A percentile compares a stretch with the other conserved stretches of the same genome.
Evolutionary conservation across 1,284 basidiomycete genomes (phyloP).

Genomic region (Leccinum glutinopallens): DNA sequence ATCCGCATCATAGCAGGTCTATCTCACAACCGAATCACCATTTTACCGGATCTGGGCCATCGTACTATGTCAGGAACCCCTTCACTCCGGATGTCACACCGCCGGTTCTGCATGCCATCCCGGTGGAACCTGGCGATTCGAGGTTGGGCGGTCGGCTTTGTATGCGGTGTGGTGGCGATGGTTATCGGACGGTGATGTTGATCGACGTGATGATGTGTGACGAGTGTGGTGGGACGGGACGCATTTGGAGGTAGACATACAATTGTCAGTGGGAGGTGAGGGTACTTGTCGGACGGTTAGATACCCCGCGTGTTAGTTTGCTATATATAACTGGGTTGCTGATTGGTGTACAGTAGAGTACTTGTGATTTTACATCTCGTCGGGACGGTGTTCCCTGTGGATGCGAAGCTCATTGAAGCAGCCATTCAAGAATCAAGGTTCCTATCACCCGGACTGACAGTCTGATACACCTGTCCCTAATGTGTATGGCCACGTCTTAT

Average conservation of each 20-base stretch:
- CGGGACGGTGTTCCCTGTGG: slow-evolving; percentile 12
- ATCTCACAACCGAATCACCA: slow-evolving; percentile 19
- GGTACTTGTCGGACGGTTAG: not conserved
- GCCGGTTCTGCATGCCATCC: slow-evolving; percentile 49
- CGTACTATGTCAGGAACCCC: slow-evolving; percentile 29
- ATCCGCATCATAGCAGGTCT: slow-evolving; percentile 23
- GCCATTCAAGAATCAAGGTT: slow-evolving; percentile 27
- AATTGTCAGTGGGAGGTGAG: not conserved
- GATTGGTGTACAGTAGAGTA: not conserved
- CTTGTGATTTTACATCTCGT: not conserved
- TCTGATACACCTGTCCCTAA: too few species aligned
- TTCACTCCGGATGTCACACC: slow-evolving; percentile 30
- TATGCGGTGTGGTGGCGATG: slow-evolving; percentile 64
- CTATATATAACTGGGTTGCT: slow-evolving; percentile 7
- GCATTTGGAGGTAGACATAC: slow-evolving; percentile 42
- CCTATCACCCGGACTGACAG: not conserved
- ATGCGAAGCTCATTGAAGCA: slow-evolving; percentile 19
- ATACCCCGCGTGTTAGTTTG: slow-evolving; percentile 11
- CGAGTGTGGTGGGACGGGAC: slow-evolving; percentile 62
- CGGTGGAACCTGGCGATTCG: slow-evolving; percentile 67
- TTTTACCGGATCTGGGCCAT: slow-evolving; percentile 11
- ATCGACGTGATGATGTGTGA: slow-evolving; percentile 54
- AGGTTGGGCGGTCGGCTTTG: slow-evolving; percentile 67
- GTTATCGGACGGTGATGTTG: slow-evolving; percentile 53
- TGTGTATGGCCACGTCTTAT: too few species aligned